Base-by-base conservation (phyloP, 2,329 filamentous ascomycete genomes). In the Macrophomina phaseolina region DNA sequence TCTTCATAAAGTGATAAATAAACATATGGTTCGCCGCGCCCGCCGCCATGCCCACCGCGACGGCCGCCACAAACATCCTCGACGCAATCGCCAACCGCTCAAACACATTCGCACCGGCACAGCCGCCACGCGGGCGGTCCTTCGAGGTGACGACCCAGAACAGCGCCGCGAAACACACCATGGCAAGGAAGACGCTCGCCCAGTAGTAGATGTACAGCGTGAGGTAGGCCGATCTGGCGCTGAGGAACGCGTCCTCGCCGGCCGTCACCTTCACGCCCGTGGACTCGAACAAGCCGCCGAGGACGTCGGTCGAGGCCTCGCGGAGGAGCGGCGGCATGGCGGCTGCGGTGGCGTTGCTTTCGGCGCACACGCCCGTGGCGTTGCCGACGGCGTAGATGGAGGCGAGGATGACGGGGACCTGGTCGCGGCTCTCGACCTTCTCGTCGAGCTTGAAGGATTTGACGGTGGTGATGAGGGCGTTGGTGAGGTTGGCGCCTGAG, bases 131-230 rank as follows among this genome's bases (percentile, higher is more conserved):
- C 23, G 23, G 23, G 23, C 23, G n/a, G 16, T 32, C 23, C 55
- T 45, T 46, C 18, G 55, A 46, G 18, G 14, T 12, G 18, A 60
- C 40, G 40, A 60, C 28, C 55, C 55, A 71, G 6, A 79, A 73
- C 69, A 81, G 79, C 36, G 75, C 53, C 52, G 80, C 74, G 16
- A 76, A 71, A 60, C 74, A 75, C n/a, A 74, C 36, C 12, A 79
- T 71, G n/a, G 80, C 74, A 23, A 77, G 69, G 69, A 76, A 76
- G 63, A 78, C 73, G n/a, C 74, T 76, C 18, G 72, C 70, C 73
- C 80, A 78, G 69, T 76, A 76, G 72, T 80, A 81, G 12, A 80
- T 67, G 60, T 77, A 78, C 2, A 76, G 55, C 14, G 55, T 60
- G 4, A 46, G 34, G 40, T 60, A 60, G 0, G 55, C 55, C 5